Percentiles rank a stretch among this genome's conserved stretches.
Evolutionary conservation across 73 alveolate species (phyloP).

Genomic region (Tetrahymena elliotti): DNA sequence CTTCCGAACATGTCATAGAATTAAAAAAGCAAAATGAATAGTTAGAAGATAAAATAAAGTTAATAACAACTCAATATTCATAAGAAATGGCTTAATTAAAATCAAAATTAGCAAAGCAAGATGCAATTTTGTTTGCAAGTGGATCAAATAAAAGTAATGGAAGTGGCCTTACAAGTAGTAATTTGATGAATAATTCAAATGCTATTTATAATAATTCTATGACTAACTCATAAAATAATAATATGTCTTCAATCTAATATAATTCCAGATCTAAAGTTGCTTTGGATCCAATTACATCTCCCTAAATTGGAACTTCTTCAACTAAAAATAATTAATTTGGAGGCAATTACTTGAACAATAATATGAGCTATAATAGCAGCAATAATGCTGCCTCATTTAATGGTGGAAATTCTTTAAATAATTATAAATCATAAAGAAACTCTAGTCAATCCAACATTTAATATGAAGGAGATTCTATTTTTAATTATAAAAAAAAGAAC

Average conservation of each 20-base stretch:
- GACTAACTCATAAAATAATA: not conserved
- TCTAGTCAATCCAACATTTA: not conserved
- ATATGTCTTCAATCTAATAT: not conserved
- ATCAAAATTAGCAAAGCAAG: not conserved
- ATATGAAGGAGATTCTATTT: not conserved
- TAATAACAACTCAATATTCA: not conserved
- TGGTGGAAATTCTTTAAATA: not conserved
- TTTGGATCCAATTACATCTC: not conserved
- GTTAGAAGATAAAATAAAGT: not conserved
- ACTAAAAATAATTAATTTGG: not conserved
- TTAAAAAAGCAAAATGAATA: not conserved
- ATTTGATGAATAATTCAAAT: not conserved
- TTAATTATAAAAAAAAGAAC: not conserved
- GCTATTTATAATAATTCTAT: not conserved
- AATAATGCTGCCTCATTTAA: not conserved
- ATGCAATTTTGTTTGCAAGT: not conserved
- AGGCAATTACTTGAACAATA: not conserved
- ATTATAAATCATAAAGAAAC: not conserved
- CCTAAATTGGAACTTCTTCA: not conserved
- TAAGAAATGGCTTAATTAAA: not conserved
- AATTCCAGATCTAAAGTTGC: not conserved
- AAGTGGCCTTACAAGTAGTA: not conserved
- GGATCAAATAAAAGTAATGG: not conserved
- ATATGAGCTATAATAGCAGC: not conserved
- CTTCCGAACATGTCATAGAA: not conserved